phyloP scores from a whole-genome alignment of 148 eudicot genomes.

The Hydrangea macrophylla region DNA sequence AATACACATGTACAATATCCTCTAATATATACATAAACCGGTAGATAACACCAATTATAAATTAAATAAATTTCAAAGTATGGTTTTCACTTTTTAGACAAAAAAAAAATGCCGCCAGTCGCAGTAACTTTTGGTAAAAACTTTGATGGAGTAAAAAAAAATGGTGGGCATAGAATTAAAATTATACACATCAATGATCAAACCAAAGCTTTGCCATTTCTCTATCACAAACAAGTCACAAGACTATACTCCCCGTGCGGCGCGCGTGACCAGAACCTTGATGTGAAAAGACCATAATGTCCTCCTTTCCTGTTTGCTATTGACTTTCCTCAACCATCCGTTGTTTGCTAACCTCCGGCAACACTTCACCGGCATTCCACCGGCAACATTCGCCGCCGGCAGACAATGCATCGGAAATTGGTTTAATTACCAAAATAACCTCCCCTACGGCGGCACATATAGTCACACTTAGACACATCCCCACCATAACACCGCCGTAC shows the following conservation, averaged over 20 bases:
- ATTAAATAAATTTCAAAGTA: too few species aligned
- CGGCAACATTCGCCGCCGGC: conserved; percentile 16
- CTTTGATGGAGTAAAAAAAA: too few species aligned
- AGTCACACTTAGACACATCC: conserved; percentile 27
- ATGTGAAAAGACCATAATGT: neutral
- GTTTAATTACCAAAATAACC: conserved; percentile 51
- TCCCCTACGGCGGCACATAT: conserved; percentile 42
- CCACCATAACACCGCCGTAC: conserved; percentile 28
- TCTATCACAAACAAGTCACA: too few species aligned
- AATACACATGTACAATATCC: too few species aligned
- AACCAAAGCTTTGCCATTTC: neutral
- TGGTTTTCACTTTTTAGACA: too few species aligned
- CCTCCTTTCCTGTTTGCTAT: neutral
- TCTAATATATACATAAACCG: too few species aligned
- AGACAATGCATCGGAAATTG: conserved; percentile 45
- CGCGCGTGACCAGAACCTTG: neutral
- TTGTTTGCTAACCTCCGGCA: neutral
- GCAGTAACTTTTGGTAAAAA: too few species aligned
- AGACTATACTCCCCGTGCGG: too few species aligned
- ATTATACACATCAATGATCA: too few species aligned
- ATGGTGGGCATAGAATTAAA: neutral
- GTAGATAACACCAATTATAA: too few species aligned
- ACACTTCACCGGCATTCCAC: neutral
- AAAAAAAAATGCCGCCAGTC: too few species aligned
- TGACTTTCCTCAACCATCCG: neutral